A percentile compares a stretch with the other conserved stretches of the same genome.
These are phyloP conservation scores for Mercurialis annua DNA, from an alignment of 345 rosid genomes.

Conservation along the genomic window DNA sequence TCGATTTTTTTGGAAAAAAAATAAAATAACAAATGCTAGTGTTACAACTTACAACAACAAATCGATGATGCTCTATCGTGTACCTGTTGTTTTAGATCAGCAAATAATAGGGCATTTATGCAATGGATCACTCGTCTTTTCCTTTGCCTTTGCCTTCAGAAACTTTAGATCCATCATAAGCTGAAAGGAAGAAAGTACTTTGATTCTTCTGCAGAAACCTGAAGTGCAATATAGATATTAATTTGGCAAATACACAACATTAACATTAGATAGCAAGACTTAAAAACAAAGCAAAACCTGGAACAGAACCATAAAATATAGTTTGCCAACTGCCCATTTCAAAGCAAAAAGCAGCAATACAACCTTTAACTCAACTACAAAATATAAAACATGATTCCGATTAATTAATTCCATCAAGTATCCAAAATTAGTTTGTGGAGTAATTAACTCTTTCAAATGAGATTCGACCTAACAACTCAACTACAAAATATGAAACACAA, in stretches of 20 bases:
- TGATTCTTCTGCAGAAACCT: conserved; percentile 96
- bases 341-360: background rate
- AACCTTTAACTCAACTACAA: no score
- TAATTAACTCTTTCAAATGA: background rate
- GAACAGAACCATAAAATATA: background rate
- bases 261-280: background rate
- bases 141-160: conserved; percentile 70
- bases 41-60: conserved; percentile 46
- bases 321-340: background rate
- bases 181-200: conserved; percentile 63
- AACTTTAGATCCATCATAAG: conserved; percentile 55
- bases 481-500: background rate
- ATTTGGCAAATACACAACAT: background rate
- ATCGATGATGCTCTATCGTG: conserved; percentile 16
- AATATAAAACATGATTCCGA: no score
- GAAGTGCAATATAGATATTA: conserved; percentile 10
- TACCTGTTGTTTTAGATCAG: conserved; percentile 6
- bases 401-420: background rate
- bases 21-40: conserved; percentile 25
- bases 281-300: background rate
- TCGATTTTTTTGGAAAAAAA: background rate
- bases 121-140: conserved; percentile 48
- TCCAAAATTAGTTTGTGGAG: background rate
- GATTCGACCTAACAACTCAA: background rate
- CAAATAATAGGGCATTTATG: conserved; percentile 2